These are phyloP conservation scores for Mycena alexandri DNA, from an alignment of 768 basidiomycete genomes.

Conservation along the genomic window DNA sequence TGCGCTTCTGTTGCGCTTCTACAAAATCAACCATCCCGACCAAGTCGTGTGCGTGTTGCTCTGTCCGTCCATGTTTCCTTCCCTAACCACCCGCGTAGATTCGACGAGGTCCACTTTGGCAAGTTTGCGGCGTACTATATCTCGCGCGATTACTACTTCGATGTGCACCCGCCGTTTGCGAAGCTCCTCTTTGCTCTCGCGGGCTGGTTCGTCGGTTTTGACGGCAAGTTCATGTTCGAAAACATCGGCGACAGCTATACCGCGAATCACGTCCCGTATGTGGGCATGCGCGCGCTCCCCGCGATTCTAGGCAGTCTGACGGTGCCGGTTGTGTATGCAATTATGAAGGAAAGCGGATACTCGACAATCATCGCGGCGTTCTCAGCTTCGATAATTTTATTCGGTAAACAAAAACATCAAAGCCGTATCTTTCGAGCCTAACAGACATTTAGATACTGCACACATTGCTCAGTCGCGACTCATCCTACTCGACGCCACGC, in stretches of 20 bases:
- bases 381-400: slow-evolving; percentile 86
- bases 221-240: slow-evolving; percentile 94
- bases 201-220: slow-evolving; percentile 97
- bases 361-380: slow-evolving; percentile 92
- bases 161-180: slow-evolving; percentile 97
- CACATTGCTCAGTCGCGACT: slow-evolving; percentile 97
- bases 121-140: slow-evolving; percentile 98
- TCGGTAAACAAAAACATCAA: slow-evolving; percentile 71
- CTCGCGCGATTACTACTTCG: slow-evolving; percentile 95
- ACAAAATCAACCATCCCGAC: slow-evolving; percentile 94
- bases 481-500: slow-evolving; percentile 92
- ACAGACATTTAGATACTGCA: slow-evolving; percentile 80
- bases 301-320: slow-evolving; percentile 94
- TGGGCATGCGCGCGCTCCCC: slow-evolving; percentile 93
- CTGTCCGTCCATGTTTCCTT: slow-evolving; percentile 8
- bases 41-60: slow-evolving; percentile 84
- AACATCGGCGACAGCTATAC: slow-evolving; percentile 96
- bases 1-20: slow-evolving; percentile 89
- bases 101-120: slow-evolving; percentile 98
- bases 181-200: slow-evolving; percentile 95
- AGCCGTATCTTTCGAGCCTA: neutral
- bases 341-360: slow-evolving; percentile 99
- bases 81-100: slow-evolving; percentile 59
- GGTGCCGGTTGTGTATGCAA: slow-evolving; percentile 90
- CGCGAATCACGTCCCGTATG: slow-evolving; percentile 88